These are phyloP conservation scores for Fomitopsis serialis DNA, from an alignment of 768 basidiomycete genomes.

Conservation along the genomic window DNA sequence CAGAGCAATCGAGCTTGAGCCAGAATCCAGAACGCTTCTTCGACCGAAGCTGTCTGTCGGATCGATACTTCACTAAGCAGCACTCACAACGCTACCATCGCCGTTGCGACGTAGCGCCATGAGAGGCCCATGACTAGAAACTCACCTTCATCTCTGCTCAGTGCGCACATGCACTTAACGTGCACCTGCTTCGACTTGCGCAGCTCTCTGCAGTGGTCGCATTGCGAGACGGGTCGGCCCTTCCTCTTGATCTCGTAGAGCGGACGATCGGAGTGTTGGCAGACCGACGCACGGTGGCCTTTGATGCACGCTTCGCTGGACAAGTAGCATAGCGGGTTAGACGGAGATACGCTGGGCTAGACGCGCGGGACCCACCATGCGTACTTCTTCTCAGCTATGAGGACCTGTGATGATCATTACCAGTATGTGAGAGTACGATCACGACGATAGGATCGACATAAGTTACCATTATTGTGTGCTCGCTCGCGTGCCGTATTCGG, in stretches of 20 bases:
- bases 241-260: slow-evolving; percentile 77
- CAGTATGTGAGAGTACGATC: too few relatives aligned
- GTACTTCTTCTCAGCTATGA: slow-evolving; percentile 57
- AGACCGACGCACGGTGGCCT: slow-evolving; percentile 86
- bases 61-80: too few relatives aligned
- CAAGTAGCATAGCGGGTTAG: neutral
- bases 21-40: too few relatives aligned
- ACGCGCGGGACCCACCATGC: slow-evolving; percentile 46
- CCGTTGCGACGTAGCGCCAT: too few relatives aligned
- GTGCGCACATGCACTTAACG: slow-evolving; percentile 33
- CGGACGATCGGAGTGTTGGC: slow-evolving; percentile 83
- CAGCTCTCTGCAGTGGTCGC: slow-evolving; percentile 27
- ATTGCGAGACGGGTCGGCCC: slow-evolving; percentile 52
- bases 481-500: too few relatives aligned
- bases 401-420: slow-evolving; percentile 39
- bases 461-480: too few relatives aligned
- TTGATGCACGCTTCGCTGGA: slow-evolving; percentile 88
- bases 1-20: too few relatives aligned
- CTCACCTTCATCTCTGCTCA: slow-evolving; percentile 7
- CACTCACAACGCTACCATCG: too few relatives aligned
- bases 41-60: too few relatives aligned
- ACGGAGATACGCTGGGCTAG: neutral
- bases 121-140: too few relatives aligned
- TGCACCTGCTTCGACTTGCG: slow-evolving; percentile 38
- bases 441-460: too few relatives aligned